Percentiles rank a stretch among this genome's conserved stretches.
Conservation (phyloP, 2,329 filamentous ascomycete genomes). For the Colletotrichum orbiculare region DNA sequence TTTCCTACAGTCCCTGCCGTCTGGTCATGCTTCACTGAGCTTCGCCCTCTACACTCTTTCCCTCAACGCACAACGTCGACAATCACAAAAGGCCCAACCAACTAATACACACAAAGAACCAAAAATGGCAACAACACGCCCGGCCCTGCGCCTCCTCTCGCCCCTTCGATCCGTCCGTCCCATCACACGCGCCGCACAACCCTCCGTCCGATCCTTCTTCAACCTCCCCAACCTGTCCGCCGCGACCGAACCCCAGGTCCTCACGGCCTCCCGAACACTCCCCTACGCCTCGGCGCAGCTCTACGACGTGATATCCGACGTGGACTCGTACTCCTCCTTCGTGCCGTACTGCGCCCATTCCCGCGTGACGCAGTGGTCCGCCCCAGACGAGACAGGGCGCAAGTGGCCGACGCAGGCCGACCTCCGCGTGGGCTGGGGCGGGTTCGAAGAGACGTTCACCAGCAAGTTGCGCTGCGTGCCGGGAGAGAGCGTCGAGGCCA, state of each 20-base stretch:
- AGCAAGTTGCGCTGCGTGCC: slow-evolving; percentile 83
- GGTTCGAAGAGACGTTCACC: slow-evolving; percentile 85
- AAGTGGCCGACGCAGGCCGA: slow-evolving; percentile 80
- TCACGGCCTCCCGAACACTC: slow-evolving; percentile 80
- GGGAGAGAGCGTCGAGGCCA: slow-evolving; percentile 78
- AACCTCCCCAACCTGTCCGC: slow-evolving; percentile 39
- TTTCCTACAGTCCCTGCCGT: slow-evolving; percentile 3
- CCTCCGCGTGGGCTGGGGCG: slow-evolving; percentile 86
- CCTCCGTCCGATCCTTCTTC: slow-evolving; percentile 34
- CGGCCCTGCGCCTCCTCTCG: slow-evolving; percentile 16
- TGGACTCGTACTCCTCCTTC: slow-evolving; percentile 85
- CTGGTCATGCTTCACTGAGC: not conserved
- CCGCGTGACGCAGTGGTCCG: slow-evolving; percentile 79
- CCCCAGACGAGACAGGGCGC: slow-evolving; percentile 59
- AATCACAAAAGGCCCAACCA: not conserved
- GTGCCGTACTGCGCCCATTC: slow-evolving; percentile 90
- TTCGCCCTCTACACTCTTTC: slow-evolving; percentile 5
- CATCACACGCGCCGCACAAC: not conserved
- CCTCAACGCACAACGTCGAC: not conserved
- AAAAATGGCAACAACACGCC: slow-evolving; percentile 19
- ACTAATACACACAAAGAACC: not conserved
- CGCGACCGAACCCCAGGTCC: slow-evolving; percentile 61
- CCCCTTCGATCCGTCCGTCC: slow-evolving; percentile 5
- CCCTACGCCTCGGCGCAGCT: slow-evolving; percentile 78
- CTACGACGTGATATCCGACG: slow-evolving; percentile 88